phyloP scores from a whole-genome alignment of 2,329 filamentous ascomycete genomes.

The Pseudocercospora ulei region DNA sequence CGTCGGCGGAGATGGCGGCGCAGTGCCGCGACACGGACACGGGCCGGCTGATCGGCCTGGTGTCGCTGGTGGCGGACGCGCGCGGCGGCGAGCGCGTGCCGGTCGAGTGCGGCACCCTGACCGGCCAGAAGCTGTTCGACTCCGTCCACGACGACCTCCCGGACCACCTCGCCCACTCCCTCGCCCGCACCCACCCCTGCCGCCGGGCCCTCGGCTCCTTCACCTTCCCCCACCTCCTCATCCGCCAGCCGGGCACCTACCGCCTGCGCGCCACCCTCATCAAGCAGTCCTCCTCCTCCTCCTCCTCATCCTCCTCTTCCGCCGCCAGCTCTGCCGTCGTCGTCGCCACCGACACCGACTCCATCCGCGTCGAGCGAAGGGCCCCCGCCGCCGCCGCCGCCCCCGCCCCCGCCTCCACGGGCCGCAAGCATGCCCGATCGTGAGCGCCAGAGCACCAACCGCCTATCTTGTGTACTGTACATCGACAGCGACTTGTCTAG shows the following conservation, averaged over 20 bases:
- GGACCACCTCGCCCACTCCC: constrained; percentile 23
- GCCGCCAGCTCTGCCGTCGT: constrained; percentile 22
- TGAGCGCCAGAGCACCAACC: not conserved
- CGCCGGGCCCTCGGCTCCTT: constrained; percentile 30
- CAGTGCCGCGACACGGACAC: constrained; percentile 26
- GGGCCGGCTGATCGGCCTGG: constrained; percentile 27
- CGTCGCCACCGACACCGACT: constrained; percentile 28
- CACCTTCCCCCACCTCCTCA: constrained; percentile 29
- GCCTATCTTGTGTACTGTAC: constrained; percentile 8
- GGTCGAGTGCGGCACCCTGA: constrained; percentile 28
- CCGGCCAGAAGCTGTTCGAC: constrained; percentile 32
- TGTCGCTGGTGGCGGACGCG: constrained; percentile 28
- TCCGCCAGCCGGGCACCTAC: constrained; percentile 30
- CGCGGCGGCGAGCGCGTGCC: constrained; percentile 27
- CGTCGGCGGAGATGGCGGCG: constrained; percentile 22
- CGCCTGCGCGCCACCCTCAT: constrained; percentile 29
- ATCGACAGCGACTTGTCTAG: constrained; percentile 5
- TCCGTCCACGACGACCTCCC: constrained; percentile 29
- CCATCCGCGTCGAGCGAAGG: constrained; percentile 29
- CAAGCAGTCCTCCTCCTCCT: constrained; percentile 25
- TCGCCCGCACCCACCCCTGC: constrained; percentile 27
- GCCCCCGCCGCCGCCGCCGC: constrained; percentile 5
- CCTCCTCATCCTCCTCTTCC: constrained; percentile 18
- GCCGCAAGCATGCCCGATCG: constrained; percentile 18
- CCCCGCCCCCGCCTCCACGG: constrained; percentile 5